Percentiles rank a stretch among this genome's conserved stretches.
phyloP scores from a whole-genome alignment of 108 stramenopile species.

The Nitzschia putrida region DNA sequence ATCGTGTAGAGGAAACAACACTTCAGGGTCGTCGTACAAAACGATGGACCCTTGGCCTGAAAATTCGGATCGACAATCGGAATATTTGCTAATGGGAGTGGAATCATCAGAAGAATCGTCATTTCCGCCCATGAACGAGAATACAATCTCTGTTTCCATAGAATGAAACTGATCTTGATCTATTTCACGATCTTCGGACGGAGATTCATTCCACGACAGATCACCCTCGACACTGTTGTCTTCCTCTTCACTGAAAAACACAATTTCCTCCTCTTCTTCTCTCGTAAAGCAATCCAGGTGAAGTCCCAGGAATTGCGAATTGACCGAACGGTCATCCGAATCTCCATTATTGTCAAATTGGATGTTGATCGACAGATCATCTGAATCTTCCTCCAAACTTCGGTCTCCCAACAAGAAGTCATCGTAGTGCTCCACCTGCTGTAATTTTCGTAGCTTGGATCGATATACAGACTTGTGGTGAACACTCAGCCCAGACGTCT shows the following conservation, averaged over 20 bases:
- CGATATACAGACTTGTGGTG: not conserved
- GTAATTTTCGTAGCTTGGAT: slow-evolving; percentile 16
- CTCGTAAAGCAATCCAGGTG: slow-evolving; percentile 10
- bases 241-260: slow-evolving; percentile 5
- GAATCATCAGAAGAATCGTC: not conserved
- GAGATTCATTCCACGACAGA: no score
- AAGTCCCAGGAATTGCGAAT: slow-evolving; percentile 20
- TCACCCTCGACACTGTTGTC: slow-evolving; percentile 6
- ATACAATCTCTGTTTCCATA: no score
- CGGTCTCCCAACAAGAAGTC: slow-evolving; percentile 22
- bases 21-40: no score
- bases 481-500: not conserved
- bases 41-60: not conserved
- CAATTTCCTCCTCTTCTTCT: slow-evolving; percentile 15
- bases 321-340: not conserved
- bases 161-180: no score
- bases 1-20: no score
- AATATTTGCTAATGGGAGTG: not conserved
- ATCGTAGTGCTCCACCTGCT: slow-evolving; percentile 19
- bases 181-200: no score
- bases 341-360: not conserved
- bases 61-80: slow-evolving; percentile 3
- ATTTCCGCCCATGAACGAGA: not conserved
- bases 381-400: not conserved
- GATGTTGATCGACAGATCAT: not conserved